phyloP scores from a whole-genome alignment of 176 grass and related monocot genomes.

The Rhipidocladum racemiflorum region DNA sequence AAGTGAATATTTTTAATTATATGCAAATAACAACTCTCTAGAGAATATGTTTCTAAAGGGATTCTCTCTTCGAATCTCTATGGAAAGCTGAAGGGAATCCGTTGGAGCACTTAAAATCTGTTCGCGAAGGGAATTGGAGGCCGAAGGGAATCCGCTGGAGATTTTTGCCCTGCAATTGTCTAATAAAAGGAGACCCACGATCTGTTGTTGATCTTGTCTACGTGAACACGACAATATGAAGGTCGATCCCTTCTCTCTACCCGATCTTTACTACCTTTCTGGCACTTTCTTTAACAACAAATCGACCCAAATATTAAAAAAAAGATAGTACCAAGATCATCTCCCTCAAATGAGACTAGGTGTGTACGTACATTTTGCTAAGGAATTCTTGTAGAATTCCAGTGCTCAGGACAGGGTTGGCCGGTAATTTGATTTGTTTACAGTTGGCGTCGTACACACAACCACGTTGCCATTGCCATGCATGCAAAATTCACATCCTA shows the following conservation, averaged over 20 bases:
- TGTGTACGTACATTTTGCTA: neutral
- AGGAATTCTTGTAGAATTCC: neutral
- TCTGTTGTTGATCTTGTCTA: neutral
- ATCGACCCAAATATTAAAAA: neutral
- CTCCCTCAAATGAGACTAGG: neutral
- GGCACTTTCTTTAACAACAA: neutral
- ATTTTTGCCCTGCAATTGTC: neutral
- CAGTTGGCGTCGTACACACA: neutral
- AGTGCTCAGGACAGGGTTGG: neutral
- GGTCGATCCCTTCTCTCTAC: neutral
- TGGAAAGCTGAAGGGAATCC: no score
- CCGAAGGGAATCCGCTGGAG: no score
- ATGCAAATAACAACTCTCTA: no score
- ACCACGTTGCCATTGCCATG: neutral
- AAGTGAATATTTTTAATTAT: no score
- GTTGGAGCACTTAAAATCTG: no score
- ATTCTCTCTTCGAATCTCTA: no score
- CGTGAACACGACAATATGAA: neutral
- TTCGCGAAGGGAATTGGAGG: no score
- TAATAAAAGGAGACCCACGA: neutral
- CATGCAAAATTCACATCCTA: no score
- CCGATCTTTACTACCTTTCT: neutral
- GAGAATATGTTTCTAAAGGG: no score
- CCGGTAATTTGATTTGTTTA: neutral
- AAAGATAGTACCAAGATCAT: neutral